Base-by-base conservation (phyloP, 169 alveolate species). In the Plasmodium knowlesi region DNA sequence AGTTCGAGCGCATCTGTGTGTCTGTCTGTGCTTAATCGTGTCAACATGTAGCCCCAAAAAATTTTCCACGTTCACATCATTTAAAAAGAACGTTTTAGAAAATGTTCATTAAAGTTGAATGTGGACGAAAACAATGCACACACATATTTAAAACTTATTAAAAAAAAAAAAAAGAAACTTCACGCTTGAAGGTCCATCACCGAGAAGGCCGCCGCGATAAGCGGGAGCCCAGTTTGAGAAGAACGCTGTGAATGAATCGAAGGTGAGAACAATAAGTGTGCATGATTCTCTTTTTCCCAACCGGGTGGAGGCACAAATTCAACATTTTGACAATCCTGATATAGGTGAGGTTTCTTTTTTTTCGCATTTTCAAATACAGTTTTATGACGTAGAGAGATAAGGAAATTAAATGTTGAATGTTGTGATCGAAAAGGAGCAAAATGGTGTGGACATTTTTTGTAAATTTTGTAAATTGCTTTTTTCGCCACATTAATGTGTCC, bases 311-410 rank as follows among this genome's bases (percentile, higher is more conserved):
- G 32, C 81, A 46, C 4, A 85, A 43, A 41, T 85, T 85, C 30
- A 85, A 72, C 37, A 85, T 85, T 85, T 85, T 85, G 50, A 85
- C 41, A 73, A 85, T 46, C 61, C 19, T 43, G 19, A 85, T 30
- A 39, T 85, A 85, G 14, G 43, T 43, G 57, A 85, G 34, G 32
- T 85, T 78, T n/a, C 78, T 74, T 85, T 85, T 85, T 73, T 34
- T 85, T 74, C 67, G 54, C 25, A 19, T 28, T 43, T 73, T 85
- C 67, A 50, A 41, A 50, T 85, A 85, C 22, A 73, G 78, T 74
- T 85, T 85, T 5, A 85, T 37, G 37, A 41, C 67, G 79, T 37
- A 32, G 0, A 85, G 41, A 14, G 85, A 85, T 73, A 85, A 39
- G 22, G 80, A 73, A 25, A 85, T 53, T 76, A 85, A n/a, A 19